These are phyloP conservation scores for Grosmannia penicillata DNA, from an alignment of 2,329 filamentous ascomycete species.

Conservation along the genomic window DNA sequence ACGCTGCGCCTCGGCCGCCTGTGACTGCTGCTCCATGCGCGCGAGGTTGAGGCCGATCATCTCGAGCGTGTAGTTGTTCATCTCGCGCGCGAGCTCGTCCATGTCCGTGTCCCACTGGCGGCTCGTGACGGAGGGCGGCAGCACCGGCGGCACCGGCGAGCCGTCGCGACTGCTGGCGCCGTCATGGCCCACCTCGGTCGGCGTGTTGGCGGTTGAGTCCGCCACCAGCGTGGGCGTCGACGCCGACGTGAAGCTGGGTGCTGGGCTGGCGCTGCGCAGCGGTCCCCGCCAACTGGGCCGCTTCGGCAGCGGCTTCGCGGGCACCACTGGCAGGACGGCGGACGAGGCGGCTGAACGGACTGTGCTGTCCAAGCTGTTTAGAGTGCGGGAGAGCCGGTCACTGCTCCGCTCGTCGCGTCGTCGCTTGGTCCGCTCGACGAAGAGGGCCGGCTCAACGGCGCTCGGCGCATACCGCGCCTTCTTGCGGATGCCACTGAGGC, in stretches of 20 bases:
- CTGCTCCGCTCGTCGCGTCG: constrained; percentile 2
- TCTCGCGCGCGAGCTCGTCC: constrained; percentile 35
- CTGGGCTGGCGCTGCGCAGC: background rate
- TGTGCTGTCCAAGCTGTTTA: background rate
- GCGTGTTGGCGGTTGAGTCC: background rate
- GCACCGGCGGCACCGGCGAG: no score
- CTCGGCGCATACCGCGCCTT: constrained; percentile 6
- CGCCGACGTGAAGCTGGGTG: constrained; percentile 1
- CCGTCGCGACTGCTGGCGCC: background rate
- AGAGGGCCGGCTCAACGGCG: constrained; percentile 27
- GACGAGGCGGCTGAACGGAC: background rate
- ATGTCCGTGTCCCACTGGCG: constrained; percentile 24
- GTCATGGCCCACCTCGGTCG: no score
- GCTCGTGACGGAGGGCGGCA: background rate
- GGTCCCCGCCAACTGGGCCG: constrained; percentile 5
- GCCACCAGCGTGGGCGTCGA: background rate
- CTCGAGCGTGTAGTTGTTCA: constrained; percentile 43
- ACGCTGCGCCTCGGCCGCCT: background rate
- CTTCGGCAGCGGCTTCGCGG: constrained; percentile 8
- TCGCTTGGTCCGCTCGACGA: constrained; percentile 36
- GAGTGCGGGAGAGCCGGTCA: no score
- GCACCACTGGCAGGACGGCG: background rate
- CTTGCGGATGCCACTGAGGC: constrained; percentile 21
- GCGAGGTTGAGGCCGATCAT: constrained; percentile 40
- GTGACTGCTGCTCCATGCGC: constrained; percentile 23